Evolutionary conservation across 257 asterid genomes (phyloP), one percentile per base, ranked within the genome.

Genomic region (Nyctanthes arbortristis): DNA sequence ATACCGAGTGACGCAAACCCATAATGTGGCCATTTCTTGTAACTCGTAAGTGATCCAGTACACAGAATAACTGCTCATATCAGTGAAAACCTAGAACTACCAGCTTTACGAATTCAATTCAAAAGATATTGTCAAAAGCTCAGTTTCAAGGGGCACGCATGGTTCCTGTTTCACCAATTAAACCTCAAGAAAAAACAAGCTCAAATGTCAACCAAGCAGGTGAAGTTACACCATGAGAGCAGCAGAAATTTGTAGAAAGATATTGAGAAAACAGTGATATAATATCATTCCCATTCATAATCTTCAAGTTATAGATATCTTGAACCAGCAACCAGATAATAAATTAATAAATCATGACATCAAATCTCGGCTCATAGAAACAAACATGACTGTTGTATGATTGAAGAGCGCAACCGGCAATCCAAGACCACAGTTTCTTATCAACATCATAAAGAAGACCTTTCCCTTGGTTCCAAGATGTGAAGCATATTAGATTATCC

Each of bases 281-380:
- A 16, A 16, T 43, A 43, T 43, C 54, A 43, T 43, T n/a, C 8
- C 54, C 54, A 43, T 60, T 25, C 30, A 30, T 34, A 34, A 28
- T 58, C 33, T 31, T 28, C 10, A 37, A n/a, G 39, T 56, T 32
- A 5, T 28, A 11, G 18, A 18, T 43, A 29, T 18, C 25, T 14
- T 40, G 67, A 58, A 64, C 43, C 22, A 43, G 56, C 56, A 33
- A 54, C 58, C 37, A 27, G 27, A 39, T 61, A 43, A 60, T 40
- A 57, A 60, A 72, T 79, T 85, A 93, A 75, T 70, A 73, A 35
- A 91, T 77, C 57, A 80, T 74, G 57, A 95, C 89, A 81, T 94
- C 99, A 75, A 94, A 94, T 78, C 99, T 89, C 65, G 99, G 99
- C 87, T 94, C 97, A 28, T 89, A 94, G 86, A 94, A 94, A 77